phyloP scores from a whole-genome alignment of 441 rosid species.

The Lepidium campestre region DNA sequence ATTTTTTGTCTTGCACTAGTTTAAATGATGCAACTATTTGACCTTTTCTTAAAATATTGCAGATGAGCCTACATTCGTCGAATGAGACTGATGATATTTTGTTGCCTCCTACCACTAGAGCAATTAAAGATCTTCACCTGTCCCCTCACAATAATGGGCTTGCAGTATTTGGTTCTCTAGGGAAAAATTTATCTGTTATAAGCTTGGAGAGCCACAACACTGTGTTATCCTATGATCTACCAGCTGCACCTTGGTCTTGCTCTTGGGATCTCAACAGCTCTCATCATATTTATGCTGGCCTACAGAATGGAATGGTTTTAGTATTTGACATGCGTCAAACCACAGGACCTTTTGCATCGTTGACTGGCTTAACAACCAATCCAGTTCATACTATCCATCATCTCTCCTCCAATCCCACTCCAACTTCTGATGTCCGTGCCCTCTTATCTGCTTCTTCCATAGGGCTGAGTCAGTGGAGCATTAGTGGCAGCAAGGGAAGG shows the following conservation, averaged over 20 bases:
- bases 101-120: constrained; percentile 54
- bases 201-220: constrained; percentile 72
- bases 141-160: constrained; percentile 55
- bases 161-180: constrained; percentile 70
- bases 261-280: constrained; percentile 74
- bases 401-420: constrained; percentile 31
- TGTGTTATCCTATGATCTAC: constrained; percentile 63
- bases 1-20: not conserved
- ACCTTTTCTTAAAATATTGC: constrained; percentile 22
- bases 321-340: constrained; percentile 85
- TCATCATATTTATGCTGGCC: constrained; percentile 72
- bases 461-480: constrained; percentile 73
- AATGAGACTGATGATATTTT: constrained; percentile 63
- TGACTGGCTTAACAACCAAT: constrained; percentile 55
- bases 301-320: constrained; percentile 77
- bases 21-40: not conserved
- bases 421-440: constrained; percentile 31
- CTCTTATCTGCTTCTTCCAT: constrained; percentile 76
- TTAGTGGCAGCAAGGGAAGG: constrained; percentile 51
- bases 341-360: constrained; percentile 42
- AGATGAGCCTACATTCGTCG: constrained; percentile 59
- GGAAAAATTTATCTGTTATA: constrained; percentile 67
- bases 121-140: constrained; percentile 65
- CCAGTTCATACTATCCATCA: constrained; percentile 72
- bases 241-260: constrained; percentile 89